These are phyloP conservation scores for Suillus fuscotomentosus DNA, from an alignment of 768 basidiomycete species.

Conservation along the genomic window DNA sequence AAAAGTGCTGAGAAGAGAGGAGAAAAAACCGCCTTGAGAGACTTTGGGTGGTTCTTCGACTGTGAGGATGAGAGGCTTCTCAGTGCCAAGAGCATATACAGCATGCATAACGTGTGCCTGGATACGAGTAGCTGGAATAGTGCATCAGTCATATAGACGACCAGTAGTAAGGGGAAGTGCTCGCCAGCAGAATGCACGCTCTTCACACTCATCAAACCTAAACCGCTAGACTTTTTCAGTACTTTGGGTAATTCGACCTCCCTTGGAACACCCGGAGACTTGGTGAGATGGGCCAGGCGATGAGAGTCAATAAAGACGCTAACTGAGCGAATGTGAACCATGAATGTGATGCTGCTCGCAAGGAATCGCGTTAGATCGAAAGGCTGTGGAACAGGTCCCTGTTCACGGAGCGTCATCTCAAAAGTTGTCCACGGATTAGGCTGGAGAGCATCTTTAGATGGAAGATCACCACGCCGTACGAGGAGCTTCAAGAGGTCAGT, in stretches of 20 bases:
- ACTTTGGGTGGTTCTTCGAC: slow-evolving; percentile 30
- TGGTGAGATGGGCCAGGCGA: slow-evolving; percentile 64
- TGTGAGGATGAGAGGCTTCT: slow-evolving; percentile 45
- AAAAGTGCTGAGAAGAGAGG: slow-evolving; percentile 30
- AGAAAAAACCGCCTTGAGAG: slow-evolving; percentile 45
- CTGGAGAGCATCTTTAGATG: slow-evolving; percentile 32
- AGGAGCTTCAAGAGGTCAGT: slow-evolving; percentile 52
- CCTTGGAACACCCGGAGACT: slow-evolving; percentile 54
- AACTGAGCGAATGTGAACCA: slow-evolving; percentile 73
- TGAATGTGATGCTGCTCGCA: slow-evolving; percentile 90
- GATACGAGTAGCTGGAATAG: slow-evolving; percentile 63
- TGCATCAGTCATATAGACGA: slow-evolving; percentile 7
- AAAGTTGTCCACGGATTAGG: slow-evolving; percentile 78
- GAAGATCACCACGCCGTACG: slow-evolving; percentile 73
- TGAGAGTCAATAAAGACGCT: slow-evolving; percentile 82
- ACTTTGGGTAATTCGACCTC: slow-evolving; percentile 52
- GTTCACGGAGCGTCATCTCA: slow-evolving; percentile 84
- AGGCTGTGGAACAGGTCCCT: slow-evolving; percentile 71
- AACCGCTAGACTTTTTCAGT: slow-evolving; percentile 54
- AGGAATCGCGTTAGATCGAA: slow-evolving; percentile 92
- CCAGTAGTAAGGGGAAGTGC: slow-evolving; percentile 18
- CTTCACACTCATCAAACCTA: slow-evolving; percentile 66
- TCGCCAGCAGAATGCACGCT: slow-evolving; percentile 63
- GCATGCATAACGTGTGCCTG: slow-evolving; percentile 79
- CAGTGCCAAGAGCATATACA: slow-evolving; percentile 67